phyloP scores from a whole-genome alignment of 2,329 filamentous ascomycete genomes.

The Fusarium transvaalense region DNA sequence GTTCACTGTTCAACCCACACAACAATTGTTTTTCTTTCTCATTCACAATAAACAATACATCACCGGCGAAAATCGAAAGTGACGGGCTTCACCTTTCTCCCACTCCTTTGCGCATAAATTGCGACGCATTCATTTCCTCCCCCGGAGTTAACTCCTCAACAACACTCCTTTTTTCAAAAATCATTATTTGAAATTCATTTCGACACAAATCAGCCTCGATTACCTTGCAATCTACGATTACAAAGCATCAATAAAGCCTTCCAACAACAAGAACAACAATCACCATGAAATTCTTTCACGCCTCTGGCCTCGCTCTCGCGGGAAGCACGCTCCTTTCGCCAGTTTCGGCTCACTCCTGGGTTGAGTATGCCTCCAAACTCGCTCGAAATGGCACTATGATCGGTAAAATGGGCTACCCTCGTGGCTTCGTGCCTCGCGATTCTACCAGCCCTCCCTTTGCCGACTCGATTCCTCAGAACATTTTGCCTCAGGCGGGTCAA shows the following conservation, averaged over 20 bases:
- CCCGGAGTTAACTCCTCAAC: conserved; percentile 21
- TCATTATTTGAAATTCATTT: conserved; percentile 24
- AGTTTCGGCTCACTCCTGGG: conserved; percentile 79
- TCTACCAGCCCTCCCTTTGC: conserved; percentile 62
- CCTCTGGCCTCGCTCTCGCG: conserved; percentile 41
- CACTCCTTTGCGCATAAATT: conserved; percentile 36
- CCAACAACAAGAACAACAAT: conserved; percentile 13
- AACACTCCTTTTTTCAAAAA: conserved; percentile 32
- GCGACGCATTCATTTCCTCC: conserved; percentile 36
- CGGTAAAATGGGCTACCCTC: conserved; percentile 78
- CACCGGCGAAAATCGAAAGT: conserved; percentile 26
- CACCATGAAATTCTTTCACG: conserved; percentile 42
- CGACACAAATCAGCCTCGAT: conserved; percentile 19
- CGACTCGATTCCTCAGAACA: conserved; percentile 70
- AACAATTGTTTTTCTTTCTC: conserved; percentile 21
- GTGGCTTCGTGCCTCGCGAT: conserved; percentile 73
- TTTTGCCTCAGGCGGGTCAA: conserved; percentile 72
- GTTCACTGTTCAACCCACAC: conserved; percentile 34
- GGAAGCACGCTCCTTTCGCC: conserved; percentile 51
- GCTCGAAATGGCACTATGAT: conserved; percentile 79
- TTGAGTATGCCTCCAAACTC: conserved; percentile 80
- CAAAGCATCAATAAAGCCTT: conserved; percentile 7
- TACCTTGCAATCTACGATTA: conserved; percentile 7
- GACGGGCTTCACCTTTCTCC: conserved; percentile 34
- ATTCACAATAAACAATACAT: conserved; percentile 31